Base-by-base conservation (phyloP, 176 grass and related monocot species). In the Chrysopogon serrulatus region DNA sequence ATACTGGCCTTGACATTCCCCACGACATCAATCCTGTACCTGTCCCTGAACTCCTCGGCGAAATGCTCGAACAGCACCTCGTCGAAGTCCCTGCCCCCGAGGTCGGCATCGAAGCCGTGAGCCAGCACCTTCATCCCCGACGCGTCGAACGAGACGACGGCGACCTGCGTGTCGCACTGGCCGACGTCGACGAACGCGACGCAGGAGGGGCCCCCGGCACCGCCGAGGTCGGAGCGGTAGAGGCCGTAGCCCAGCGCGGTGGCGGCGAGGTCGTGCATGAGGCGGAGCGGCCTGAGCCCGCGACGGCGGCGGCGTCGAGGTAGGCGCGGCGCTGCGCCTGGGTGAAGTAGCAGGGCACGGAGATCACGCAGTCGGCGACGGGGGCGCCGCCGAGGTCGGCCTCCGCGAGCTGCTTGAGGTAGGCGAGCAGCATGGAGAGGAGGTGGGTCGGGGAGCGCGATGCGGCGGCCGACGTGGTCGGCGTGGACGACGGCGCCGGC, bases 281-380 rank as follows among this genome's bases (percentile, higher is more conserved):
- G 81, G 27, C 96, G 88, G 56, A 99, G 86, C 35, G 91, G 93
- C 0, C 87, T 49, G 83, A 99, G 88, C 11, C 96, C 7, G 93
- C 96, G 40, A 99, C 88, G 59, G 88, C 59, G 8, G 96, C 97
- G 2, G 97, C 97, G 36, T 96, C 93, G 66, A 79, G 81, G 77
- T 94, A 94, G n/a, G 87, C 91, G 2, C 84, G 89, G 68, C 96
- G 93, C 77, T 99, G 89, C 57, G 81, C 73, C 49, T 99, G 89
- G 27, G 93, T 92, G 83, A 99, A 89, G 91, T 99, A 99, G 70
- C 89, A 94, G 32, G 96, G 96, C n/a, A 99, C 83, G 56, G 91
- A 94, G 86, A 99, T 90, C 6, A 99, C 96, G 68, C 96, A 99
- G 4, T 91, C 87, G 11, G 87, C 35, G 44, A 99, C 91, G 75